Percentiles rank a stretch among this genome's conserved stretches.
Evolutionary conservation across 2,329 filamentous ascomycete species (phyloP).

Genomic region (Daldinia sp.): DNA sequence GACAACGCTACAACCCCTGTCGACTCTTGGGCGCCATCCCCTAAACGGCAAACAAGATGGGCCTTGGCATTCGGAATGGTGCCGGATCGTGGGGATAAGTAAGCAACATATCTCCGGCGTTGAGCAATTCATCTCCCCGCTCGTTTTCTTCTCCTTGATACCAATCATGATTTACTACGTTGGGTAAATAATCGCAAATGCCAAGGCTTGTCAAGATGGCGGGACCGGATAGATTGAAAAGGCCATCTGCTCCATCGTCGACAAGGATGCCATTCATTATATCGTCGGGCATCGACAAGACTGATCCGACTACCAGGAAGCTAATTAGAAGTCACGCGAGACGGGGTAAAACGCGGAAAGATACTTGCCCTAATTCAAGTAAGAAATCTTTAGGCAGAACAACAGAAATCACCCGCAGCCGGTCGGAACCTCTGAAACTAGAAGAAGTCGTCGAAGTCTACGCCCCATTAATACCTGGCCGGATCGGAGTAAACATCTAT

Average conservation of each 20-base stretch:
- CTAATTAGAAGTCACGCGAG: slow-evolving; percentile 13
- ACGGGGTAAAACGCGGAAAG: not conserved
- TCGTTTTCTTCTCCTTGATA: not conserved
- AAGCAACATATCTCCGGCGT: not conserved
- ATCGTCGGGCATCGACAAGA: slow-evolving; percentile 8
- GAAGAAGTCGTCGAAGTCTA: not conserved
- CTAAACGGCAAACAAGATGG: slow-evolving; percentile 13
- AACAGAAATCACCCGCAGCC: not conserved
- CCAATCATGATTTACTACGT: not conserved
- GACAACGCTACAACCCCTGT: not conserved
- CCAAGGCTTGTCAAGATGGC: slow-evolving; percentile 9
- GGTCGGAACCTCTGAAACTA: not conserved
- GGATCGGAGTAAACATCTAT: not conserved
- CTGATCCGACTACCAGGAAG: slow-evolving; percentile 8
- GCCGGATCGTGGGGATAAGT: not conserved
- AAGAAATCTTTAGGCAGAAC: not conserved
- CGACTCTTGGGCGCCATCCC: not conserved
- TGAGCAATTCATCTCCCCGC: not conserved
- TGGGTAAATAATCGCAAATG: slow-evolving; percentile 4
- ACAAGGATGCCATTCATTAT: slow-evolving; percentile 6
- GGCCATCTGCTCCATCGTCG: not conserved
- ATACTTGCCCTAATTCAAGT: not conserved
- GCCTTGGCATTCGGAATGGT: slow-evolving; percentile 6
- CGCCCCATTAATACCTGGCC: slow-evolving; percentile 10
- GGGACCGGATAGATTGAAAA: not conserved